Percentiles rank a stretch among this genome's conserved stretches.
phyloP scores from a whole-genome alignment of 352 stramenopile genomes.

The Phytophthora gonapodyides region DNA sequence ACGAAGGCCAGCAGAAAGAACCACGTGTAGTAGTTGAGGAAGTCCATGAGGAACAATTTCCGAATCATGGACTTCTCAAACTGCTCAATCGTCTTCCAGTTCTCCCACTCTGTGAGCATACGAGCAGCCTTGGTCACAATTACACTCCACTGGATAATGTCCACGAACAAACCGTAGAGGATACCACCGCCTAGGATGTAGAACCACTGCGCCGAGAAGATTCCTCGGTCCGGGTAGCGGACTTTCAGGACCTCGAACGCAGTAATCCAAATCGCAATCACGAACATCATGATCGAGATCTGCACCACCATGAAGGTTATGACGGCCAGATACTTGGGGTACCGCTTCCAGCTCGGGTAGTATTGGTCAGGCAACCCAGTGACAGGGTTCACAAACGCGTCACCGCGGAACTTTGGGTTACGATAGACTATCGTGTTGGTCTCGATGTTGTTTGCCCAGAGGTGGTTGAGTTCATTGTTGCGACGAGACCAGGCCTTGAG shows the following conservation, averaged over 20 bases:
- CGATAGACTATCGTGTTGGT: slow-evolving; percentile 72
- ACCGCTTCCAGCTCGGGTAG: slow-evolving; percentile 78
- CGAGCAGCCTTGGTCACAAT: slow-evolving; percentile 74
- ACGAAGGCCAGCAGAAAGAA: slow-evolving; percentile 88
- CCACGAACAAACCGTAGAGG: slow-evolving; percentile 80
- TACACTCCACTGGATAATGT: slow-evolving; percentile 83
- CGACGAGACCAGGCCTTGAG: slow-evolving; percentile 79
- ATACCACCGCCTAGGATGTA: slow-evolving; percentile 79
- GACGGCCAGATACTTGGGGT: slow-evolving; percentile 70
- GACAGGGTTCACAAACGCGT: slow-evolving; percentile 63
- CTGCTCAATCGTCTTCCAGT: slow-evolving; percentile 85
- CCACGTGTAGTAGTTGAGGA: slow-evolving; percentile 91
- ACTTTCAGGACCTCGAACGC: slow-evolving; percentile 80
- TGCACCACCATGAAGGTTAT: slow-evolving; percentile 78
- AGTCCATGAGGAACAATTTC: slow-evolving; percentile 87
- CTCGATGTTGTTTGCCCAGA: slow-evolving; percentile 74
- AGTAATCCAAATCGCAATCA: slow-evolving; percentile 86
- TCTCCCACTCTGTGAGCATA: slow-evolving; percentile 84
- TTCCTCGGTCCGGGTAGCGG: slow-evolving; percentile 59
- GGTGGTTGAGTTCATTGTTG: slow-evolving; percentile 74
- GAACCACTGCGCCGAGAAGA: slow-evolving; percentile 83
- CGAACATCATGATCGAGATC: slow-evolving; percentile 86
- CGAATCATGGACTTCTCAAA: slow-evolving; percentile 80
- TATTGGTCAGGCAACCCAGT: slow-evolving; percentile 63
- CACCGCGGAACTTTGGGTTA: slow-evolving; percentile 72